These are phyloP conservation scores for Hapsidospora chrysogenum DNA, from an alignment of 495 filamentous ascomycete species.

Conservation along the genomic window DNA sequence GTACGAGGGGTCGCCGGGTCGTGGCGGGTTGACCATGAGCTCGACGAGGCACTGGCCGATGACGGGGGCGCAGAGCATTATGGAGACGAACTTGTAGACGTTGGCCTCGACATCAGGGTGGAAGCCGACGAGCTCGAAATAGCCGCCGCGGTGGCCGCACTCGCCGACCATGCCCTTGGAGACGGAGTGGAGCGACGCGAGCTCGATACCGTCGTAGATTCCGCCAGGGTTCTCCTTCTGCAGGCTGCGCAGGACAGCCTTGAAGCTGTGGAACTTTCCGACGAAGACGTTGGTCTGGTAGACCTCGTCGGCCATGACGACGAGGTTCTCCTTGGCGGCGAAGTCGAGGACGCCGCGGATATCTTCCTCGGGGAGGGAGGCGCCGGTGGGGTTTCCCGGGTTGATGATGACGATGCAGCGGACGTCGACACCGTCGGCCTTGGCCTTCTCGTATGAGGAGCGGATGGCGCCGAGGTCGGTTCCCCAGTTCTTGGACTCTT, in stretches of 20 bases:
- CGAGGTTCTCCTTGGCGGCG: conserved; percentile 70
- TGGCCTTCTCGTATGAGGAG: conserved; percentile 50
- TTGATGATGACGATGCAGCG: conserved; percentile 94
- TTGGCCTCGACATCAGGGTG: conserved; percentile 71
- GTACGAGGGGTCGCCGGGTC: conserved; percentile 61
- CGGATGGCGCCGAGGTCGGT: conserved; percentile 68
- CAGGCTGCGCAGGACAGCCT: conserved; percentile 68
- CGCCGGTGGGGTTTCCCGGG: conserved; percentile 93
- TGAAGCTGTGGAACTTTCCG: conserved; percentile 89
- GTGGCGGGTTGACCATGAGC: conserved; percentile 90
- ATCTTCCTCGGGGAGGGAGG: conserved; percentile 59
- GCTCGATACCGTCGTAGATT: conserved; percentile 75
- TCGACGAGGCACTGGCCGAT: conserved; percentile 92
- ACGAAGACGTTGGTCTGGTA: conserved; percentile 98
- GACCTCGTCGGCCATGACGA: conserved; percentile 89
- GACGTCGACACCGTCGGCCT: conserved; percentile 60
- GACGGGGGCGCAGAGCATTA: conserved; percentile 88
- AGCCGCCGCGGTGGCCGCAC: conserved; percentile 92
- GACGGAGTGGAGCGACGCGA: conserved; percentile 70
- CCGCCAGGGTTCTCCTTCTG: conserved; percentile 53
- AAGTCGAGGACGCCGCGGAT: conserved; percentile 69
- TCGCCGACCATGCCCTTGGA: conserved; percentile 98
- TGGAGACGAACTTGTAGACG: conserved; percentile 97
- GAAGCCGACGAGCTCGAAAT: conserved; percentile 88
- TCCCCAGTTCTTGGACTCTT: conserved; percentile 73